Evolutionary conservation across 1,284 basidiomycete genomes (phyloP), one percentile per base, ranked within the genome.

Genomic region (Sporisorium scitamineum): DNA sequence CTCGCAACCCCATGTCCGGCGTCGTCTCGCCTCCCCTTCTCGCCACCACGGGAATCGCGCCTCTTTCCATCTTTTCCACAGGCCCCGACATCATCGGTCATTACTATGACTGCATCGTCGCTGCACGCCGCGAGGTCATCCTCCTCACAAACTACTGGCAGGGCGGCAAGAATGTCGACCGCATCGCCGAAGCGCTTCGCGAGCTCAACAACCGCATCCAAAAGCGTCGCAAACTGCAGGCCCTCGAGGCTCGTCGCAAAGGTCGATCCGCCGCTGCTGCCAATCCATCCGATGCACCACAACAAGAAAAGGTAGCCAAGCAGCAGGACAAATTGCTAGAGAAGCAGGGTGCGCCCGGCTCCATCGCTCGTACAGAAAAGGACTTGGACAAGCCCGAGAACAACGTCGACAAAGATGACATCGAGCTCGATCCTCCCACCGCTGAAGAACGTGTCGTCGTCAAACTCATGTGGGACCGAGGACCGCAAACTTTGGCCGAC

Each of bases 121-220:
- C 76, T 1, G 83, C 83, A 10, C 65, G 76, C 37, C 62, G 71
- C 14, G 83, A 85, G 53, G 83, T 85, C 39, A 72, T 85, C 16
- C 76, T 84, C n/a, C 75, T 85, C 29, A 85, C 83, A 29, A 85
- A 85, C 61, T 85, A 85, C 64, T 85, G 83, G 83, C 83, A 85
- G 48, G 78, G 69, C 45, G 83, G 83, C 45, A 75, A 79, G 31
- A 85, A 85, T 45, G 83, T 85, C 24, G 70, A 81, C 29, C 69
- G 72, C 18, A 85, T 85, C 55, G 72, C 83, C 13, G 79, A 80
- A 6, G 83, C 80, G 14, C 69, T 85, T 7, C 73, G 77, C 14
- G 80, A 82, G 61, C 72, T 85, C 59, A 80, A 82, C 63, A 61
- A 41, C 8, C 70, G 75, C 5, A 66, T 80, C 14, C 61, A 53